phyloP scores from a whole-genome alignment of 2,329 filamentous ascomycete genomes.

The Neofusicoccum umdonicola region DNA sequence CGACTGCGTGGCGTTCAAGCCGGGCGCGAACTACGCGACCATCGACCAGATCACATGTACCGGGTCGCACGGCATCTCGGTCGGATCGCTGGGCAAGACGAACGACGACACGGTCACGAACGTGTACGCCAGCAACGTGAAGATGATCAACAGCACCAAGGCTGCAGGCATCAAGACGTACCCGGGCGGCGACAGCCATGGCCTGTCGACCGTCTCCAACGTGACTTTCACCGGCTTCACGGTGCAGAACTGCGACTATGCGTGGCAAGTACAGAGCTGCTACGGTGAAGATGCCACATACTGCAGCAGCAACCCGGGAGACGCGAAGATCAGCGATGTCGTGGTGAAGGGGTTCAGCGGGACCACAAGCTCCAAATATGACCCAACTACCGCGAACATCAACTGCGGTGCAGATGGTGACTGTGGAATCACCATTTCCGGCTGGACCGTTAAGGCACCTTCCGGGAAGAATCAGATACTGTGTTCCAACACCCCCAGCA shows the following conservation, averaged over 20 bases:
- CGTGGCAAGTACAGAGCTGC: conserved; percentile 48
- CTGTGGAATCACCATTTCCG: conserved; percentile 6
- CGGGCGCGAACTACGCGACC: conserved; percentile 39
- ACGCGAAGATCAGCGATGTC: conserved; percentile 1
- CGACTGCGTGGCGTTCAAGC: conserved; percentile 48
- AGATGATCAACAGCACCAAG: conserved; percentile 44
- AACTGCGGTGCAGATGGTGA: conserved; percentile 7
- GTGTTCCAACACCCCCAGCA: conserved; percentile 6
- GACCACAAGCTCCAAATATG: conserved; percentile 48
- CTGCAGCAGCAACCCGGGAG: conserved; percentile 7
- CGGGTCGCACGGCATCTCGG: conserved; percentile 46
- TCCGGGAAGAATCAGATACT: conserved; percentile 8
- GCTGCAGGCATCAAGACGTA: conserved; percentile 50
- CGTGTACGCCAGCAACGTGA: conserved; percentile 40
- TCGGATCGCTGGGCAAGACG: conserved; percentile 46
- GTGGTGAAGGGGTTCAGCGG: conserved; percentile 55
- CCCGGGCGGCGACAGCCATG: conserved; percentile 37
- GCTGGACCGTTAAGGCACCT: conserved; percentile 6
- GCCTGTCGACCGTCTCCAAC: conserved; percentile 39
- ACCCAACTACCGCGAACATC: conserved; percentile 29
- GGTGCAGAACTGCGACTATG: conserved; percentile 42
- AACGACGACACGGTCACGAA: conserved; percentile 44
- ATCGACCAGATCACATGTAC: conserved; percentile 45
- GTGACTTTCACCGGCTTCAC: conserved; percentile 42
- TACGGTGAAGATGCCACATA: conserved; percentile 27